These are phyloP conservation scores for Excoecaria agallocha DNA, from an alignment of 345 rosid genomes.

Conservation along the genomic window DNA sequence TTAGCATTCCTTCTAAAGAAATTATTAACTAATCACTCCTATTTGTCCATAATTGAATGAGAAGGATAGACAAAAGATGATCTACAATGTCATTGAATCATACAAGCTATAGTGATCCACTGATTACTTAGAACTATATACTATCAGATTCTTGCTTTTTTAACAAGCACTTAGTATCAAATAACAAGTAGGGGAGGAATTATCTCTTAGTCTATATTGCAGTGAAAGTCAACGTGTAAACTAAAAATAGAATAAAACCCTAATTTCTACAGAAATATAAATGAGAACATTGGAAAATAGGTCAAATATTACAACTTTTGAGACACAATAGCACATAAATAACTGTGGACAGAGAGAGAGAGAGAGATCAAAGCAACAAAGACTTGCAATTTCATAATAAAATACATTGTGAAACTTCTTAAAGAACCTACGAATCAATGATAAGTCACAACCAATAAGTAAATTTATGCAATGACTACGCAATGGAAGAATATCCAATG, in stretches of 20 bases:
- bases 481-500: neutral
- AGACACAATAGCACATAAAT: neutral
- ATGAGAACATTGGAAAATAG: neutral
- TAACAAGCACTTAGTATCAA: no score
- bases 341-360: neutral
- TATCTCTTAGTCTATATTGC: neutral
- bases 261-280: neutral
- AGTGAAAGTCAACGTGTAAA: neutral
- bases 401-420: neutral
- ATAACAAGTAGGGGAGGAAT: neutral
- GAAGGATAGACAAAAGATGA: neutral
- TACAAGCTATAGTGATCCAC: neutral
- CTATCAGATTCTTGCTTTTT: neutral
- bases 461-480: neutral
- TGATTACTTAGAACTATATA: neutral
- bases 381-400: neutral
- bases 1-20: neutral
- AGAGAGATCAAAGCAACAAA: neutral
- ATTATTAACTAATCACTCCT: neutral
- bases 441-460: neutral
- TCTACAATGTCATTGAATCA: neutral
- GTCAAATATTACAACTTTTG: neutral
- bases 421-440: neutral
- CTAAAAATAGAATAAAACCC: neutral
- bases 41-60: neutral